These are phyloP conservation scores for Pterulicium gracile DNA, from an alignment of 1,284 basidiomycete genomes.

Conservation along the genomic window DNA sequence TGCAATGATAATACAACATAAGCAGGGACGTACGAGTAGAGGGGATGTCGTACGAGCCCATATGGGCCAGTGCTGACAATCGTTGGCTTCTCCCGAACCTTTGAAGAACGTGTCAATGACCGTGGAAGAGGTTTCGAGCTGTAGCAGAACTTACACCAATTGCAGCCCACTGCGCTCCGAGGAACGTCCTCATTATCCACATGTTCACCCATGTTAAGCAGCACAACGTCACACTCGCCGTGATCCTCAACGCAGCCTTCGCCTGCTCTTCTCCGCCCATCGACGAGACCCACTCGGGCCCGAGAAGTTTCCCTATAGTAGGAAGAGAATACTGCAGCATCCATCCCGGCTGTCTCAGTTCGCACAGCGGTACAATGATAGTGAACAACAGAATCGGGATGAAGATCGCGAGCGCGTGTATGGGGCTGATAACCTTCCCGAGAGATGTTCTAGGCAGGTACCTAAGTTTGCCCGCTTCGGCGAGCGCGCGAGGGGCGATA, in stretches of 20 bases:
- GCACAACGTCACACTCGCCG: not conserved
- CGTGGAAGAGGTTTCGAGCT: not conserved
- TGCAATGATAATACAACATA: too few species aligned
- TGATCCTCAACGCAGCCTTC: too few species aligned
- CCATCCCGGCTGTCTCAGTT: not conserved
- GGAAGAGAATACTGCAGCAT: too few species aligned
- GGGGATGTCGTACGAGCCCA: slow-evolving; percentile 21
- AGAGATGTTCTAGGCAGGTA: not conserved
- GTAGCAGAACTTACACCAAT: not conserved
- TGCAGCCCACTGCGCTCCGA: not conserved
- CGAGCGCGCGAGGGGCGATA: not conserved
- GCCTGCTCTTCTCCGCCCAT: too few species aligned
- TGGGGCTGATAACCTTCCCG: not conserved
- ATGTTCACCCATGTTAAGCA: not conserved
- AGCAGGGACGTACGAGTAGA: slow-evolving; percentile 16
- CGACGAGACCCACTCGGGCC: too few species aligned
- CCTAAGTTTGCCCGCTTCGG: not conserved
- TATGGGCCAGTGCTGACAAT: slow-evolving; percentile 20
- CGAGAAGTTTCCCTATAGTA: too few species aligned
- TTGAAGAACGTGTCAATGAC: not conserved
- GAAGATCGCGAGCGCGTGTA: too few species aligned
- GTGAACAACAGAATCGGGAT: too few species aligned
- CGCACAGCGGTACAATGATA: too few species aligned
- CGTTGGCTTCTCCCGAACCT: slow-evolving; percentile 14
- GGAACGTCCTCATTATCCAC: not conserved